phyloP scores from a whole-genome alignment of 2,329 filamentous ascomycete species.

The Aspergillus neoniger region DNA sequence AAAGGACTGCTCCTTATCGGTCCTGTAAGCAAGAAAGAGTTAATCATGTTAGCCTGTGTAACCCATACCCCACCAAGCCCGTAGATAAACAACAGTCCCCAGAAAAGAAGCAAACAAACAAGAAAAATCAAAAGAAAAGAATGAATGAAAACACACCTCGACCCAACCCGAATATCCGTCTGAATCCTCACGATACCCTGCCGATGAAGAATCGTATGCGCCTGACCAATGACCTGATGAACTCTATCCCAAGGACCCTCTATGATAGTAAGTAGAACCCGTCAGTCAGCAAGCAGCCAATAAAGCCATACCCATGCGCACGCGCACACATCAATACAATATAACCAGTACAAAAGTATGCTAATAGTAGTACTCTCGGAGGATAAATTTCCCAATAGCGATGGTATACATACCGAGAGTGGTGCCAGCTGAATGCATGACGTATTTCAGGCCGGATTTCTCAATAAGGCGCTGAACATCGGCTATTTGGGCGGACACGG shows the following conservation, averaged over 20 bases:
- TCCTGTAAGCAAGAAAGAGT: conserved; percentile 51
- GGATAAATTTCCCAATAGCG: not conserved
- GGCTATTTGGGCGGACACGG: conserved; percentile 81
- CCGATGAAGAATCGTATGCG: conserved; percentile 74
- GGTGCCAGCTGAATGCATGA: conserved; percentile 91
- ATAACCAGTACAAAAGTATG: no score
- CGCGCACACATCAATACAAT: no score
- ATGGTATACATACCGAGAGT: conserved; percentile 69
- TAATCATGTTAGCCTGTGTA: conserved; percentile 20
- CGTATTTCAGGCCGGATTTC: conserved; percentile 76
- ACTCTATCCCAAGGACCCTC: conserved; percentile 91
- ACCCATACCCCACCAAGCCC: not conserved
- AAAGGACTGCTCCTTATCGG: conserved; percentile 80
- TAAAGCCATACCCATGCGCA: no score
- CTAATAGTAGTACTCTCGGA: not conserved
- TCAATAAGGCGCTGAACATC: conserved; percentile 83
- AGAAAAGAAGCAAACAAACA: not conserved
- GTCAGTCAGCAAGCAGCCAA: conserved; percentile 6
- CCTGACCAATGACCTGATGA: conserved; percentile 81
- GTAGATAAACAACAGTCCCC: conserved; percentile 26
- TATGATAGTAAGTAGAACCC: conserved; percentile 41
- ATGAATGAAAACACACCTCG: conserved; percentile 56
- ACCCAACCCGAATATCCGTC: conserved; percentile 82
- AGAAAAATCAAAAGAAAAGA: not conserved
- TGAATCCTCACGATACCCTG: conserved; percentile 81